phyloP scores from a whole-genome alignment of 805 yeast genomes.

The Yarrowia sp. region DNA sequence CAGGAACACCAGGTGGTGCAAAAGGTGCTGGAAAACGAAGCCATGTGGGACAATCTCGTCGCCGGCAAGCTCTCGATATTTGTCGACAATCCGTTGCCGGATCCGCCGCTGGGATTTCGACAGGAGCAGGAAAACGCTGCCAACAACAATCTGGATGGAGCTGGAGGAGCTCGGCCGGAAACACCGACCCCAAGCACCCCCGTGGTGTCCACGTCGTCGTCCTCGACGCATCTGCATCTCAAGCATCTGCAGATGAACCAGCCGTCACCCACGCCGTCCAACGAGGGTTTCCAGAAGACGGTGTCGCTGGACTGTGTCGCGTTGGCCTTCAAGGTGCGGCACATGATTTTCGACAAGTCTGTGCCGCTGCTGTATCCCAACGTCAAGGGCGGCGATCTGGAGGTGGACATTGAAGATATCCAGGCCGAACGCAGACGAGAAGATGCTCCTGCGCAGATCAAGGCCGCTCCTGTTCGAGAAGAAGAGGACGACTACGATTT shows the following conservation, averaged over 20 bases:
- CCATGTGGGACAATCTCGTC: conserved; percentile 35
- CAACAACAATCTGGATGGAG: conserved; percentile 27
- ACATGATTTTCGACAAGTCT: conserved; percentile 53
- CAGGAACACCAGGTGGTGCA: conserved; percentile 52
- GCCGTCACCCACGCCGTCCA: conserved; percentile 35
- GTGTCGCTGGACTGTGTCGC: conserved; percentile 48
- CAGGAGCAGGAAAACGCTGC: conserved; percentile 35
- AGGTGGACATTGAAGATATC: conserved; percentile 23
- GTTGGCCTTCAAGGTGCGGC: conserved; percentile 52
- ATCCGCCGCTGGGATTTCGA: conserved; percentile 32
- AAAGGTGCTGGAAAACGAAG: conserved; percentile 35
- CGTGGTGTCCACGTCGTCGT: conserved; percentile 22
- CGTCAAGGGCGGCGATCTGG: conserved; percentile 35
- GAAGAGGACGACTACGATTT: conserved; percentile 53
- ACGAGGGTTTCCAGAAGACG: conserved; percentile 28
- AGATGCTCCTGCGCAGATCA: conserved; percentile 10
- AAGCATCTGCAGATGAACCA: conserved; percentile 26
- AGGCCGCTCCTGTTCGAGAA: conserved; percentile 38
- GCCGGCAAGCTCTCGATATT: conserved; percentile 32
- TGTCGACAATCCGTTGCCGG: conserved; percentile 36
- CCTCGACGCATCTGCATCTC: conserved; percentile 35
- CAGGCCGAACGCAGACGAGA: conserved; percentile 13
- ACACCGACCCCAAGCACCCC: conserved; percentile 36
- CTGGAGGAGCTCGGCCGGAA: conserved; percentile 20
- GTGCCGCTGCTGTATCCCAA: conserved; percentile 47